phyloP scores from a whole-genome alignment of 1,139 yeast species.

The Eremothecium coryli region DNA sequence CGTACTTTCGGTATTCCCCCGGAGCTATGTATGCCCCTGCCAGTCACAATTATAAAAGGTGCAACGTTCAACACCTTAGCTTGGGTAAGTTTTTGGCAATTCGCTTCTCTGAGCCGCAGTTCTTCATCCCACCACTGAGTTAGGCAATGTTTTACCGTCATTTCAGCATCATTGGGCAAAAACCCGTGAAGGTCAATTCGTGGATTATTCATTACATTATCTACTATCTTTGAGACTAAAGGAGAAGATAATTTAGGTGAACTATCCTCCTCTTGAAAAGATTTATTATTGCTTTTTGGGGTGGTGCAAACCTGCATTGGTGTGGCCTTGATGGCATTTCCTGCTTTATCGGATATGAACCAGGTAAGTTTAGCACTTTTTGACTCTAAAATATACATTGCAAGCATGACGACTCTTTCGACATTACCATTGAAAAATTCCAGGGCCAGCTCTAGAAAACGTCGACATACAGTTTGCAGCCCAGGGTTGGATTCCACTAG shows the following conservation, averaged over 20 bases:
- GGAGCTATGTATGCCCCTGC: slow-evolving; percentile 54
- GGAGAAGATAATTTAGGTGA: neutral
- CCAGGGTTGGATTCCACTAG: slow-evolving; percentile 12
- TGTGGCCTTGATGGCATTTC: neutral
- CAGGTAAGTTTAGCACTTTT: slow-evolving; percentile 19
- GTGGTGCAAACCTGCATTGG: neutral
- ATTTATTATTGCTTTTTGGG: neutral
- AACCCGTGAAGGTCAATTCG: slow-evolving; percentile 47
- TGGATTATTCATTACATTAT: slow-evolving; percentile 17
- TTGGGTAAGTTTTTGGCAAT: slow-evolving; percentile 33
- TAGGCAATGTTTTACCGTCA: slow-evolving; percentile 31
- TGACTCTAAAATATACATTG: slow-evolving; percentile 27
- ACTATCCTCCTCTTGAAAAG: neutral
- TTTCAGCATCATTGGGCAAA: slow-evolving; percentile 38
- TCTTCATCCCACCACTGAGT: slow-evolving; percentile 51
- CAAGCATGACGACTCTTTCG: slow-evolving; percentile 30
- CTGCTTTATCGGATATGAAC: neutral
- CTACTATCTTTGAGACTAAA: slow-evolving; percentile 5
- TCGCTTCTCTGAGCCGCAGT: slow-evolving; percentile 32
- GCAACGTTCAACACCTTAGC: slow-evolving; percentile 29
- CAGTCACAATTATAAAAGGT: slow-evolving; percentile 43
- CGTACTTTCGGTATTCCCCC: slow-evolving; percentile 43
- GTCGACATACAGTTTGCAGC: slow-evolving; percentile 18
- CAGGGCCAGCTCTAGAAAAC: slow-evolving; percentile 35
- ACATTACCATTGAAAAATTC: slow-evolving; percentile 37